phyloP scores from a whole-genome alignment of 306 rosid species.

The Dryas octopetala region DNA sequence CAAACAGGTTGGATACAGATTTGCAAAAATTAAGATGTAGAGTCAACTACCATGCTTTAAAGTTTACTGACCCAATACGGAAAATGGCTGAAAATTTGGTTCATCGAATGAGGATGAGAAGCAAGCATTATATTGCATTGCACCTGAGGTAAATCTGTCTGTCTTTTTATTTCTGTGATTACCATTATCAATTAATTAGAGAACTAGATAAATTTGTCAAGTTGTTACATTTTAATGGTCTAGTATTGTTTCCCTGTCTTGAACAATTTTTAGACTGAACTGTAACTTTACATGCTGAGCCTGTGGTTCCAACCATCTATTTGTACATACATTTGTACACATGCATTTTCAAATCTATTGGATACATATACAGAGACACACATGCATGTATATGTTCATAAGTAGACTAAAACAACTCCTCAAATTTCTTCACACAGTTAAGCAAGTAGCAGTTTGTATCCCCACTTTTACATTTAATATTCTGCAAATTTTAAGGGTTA shows the following conservation, averaged over 20 bases:
- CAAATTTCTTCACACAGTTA: background rate
- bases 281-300: background rate
- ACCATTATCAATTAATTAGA: conserved; percentile 14
- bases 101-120: conserved; percentile 70
- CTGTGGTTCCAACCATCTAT: conserved; percentile 1
- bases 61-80: conserved; percentile 66
- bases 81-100: conserved; percentile 81
- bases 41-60: conserved; percentile 92
- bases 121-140: conserved; percentile 80
- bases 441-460: background rate
- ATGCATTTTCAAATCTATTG: background rate
- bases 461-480: too few species aligned
- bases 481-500: background rate
- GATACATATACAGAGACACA: background rate
- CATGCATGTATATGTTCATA: background rate
- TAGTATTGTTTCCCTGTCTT: conserved; percentile 11
- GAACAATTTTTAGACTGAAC: background rate
- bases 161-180: conserved; percentile 18
- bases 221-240: background rate
- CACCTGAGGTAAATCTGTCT: conserved; percentile 75
- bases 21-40: conserved; percentile 94
- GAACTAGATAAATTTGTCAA: background rate
- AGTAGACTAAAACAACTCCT: background rate
- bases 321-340: background rate
- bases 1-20: conserved; percentile 86